Base-by-base conservation (phyloP, 148 eudicot genomes). In the Chenopodium album region DNA sequence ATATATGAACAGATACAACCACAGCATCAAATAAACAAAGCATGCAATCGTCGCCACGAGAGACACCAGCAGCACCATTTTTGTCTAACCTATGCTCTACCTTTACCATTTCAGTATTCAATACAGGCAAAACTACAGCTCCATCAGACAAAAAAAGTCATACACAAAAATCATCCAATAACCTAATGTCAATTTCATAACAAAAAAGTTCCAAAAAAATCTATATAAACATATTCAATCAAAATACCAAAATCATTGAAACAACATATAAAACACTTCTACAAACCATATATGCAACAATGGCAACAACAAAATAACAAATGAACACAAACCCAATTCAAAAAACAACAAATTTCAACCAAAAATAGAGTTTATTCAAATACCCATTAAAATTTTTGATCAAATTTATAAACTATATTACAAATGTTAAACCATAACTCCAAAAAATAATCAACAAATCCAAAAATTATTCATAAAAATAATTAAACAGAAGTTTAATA, bases 311-410 rank as follows among this genome's bases (percentile, higher is more conserved):
- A 82, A 60, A 54, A 76, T 44, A 77, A 77, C 63, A 56, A 69
- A 82, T 59, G 3, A 29, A 50, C 69, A 60, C 50, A 71, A 84
- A 70, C 79, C 77, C 80, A 75, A 59, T 31, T 75, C 82, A 64
- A 28, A 82, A 71, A 80, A 79, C 44, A 46, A 80, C 31, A 76
- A 32, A 12, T 68, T 84, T 32, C 47, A 1, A 74, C 19, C 82
- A 75, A 75, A 56, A 56, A 56, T 17, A 56, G 7, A 3, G 22
- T 56, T 73, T 54, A 13, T 75, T n/a, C 76, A 79, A 23, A 79
- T 65, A 59, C 76, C 59, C 78, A 78, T 56, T 62, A 23, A 70
- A 60, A 56, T 69, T 76, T 34, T 17, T 29, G 14, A 82, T 63
- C 48, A 82, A 82, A 31, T 28, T 37, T 34, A 60, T 65, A 82